These are phyloP conservation scores for Pichia sp. DNA, from an alignment of 1,139 yeast genomes.

Conservation along the genomic window DNA sequence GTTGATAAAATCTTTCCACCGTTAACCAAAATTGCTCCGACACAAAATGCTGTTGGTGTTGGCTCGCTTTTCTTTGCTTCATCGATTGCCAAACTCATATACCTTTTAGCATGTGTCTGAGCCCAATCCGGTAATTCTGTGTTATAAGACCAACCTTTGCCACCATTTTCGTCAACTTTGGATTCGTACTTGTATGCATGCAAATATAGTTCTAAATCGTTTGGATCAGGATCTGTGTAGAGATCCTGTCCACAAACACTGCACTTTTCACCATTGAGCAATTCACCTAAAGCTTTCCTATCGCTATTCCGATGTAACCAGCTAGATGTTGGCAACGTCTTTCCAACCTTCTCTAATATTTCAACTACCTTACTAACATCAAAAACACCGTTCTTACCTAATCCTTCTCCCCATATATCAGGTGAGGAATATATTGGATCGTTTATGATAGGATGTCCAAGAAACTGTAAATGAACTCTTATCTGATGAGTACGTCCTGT, in stretches of 20 bases:
- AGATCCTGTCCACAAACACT: conserved; percentile 65
- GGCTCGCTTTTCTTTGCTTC: conserved; percentile 82
- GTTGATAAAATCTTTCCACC: conserved; percentile 57
- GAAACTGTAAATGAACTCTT: conserved; percentile 80
- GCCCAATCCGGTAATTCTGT: conserved; percentile 92
- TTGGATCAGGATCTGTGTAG: conserved; percentile 84
- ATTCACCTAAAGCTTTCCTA: conserved; percentile 34
- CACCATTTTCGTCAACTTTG: conserved; percentile 30
- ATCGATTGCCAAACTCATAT: conserved; percentile 59
- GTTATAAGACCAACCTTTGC: conserved; percentile 62
- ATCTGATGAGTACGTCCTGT: conserved; percentile 97
- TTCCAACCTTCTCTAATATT: conserved; percentile 62
- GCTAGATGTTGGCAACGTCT: conserved; percentile 60
- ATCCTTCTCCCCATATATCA: conserved; percentile 63
- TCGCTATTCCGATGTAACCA: conserved; percentile 49
- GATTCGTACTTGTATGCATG: conserved; percentile 83
- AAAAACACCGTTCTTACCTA: conserved; percentile 53
- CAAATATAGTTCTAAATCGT: conserved; percentile 81
- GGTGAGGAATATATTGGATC: conserved; percentile 81
- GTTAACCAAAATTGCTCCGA: conserved; percentile 81
- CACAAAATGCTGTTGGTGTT: conserved; percentile 84
- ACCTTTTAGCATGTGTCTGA: conserved; percentile 49
- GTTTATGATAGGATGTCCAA: conserved; percentile 90
- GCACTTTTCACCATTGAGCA: conserved; percentile 58
- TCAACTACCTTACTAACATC: conserved; percentile 41